Evolutionary conservation across 306 rosid genomes (phyloP).

Genomic region (Aeschynomene evenia): DNA sequence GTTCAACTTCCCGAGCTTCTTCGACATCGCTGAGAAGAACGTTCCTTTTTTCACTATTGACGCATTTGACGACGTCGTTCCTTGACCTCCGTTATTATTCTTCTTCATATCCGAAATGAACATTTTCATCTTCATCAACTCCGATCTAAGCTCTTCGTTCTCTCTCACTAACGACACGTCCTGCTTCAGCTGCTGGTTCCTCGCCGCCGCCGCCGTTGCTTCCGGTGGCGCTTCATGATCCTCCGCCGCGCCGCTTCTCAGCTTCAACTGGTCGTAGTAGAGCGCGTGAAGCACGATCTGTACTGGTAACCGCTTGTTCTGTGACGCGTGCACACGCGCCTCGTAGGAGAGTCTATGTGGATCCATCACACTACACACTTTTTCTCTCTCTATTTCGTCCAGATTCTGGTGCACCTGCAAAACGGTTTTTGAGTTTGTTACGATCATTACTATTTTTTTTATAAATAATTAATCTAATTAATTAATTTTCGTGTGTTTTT

Average conservation of each 20-base stretch:
- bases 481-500: no score
- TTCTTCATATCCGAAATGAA: constrained; percentile 62
- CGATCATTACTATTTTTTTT: no score
- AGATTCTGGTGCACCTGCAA: constrained; percentile 71
- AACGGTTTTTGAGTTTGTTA: not conserved
- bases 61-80: constrained; percentile 37
- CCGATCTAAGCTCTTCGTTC: constrained; percentile 68
- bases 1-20: constrained; percentile 71
- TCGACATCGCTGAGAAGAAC: constrained; percentile 69
- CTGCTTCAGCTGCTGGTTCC: constrained; percentile 55
- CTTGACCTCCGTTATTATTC: constrained; percentile 17
- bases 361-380: constrained; percentile 87
- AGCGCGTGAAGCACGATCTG: constrained; percentile 87
- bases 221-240: constrained; percentile 15
- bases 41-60: constrained; percentile 40
- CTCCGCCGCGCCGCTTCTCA: constrained; percentile 57
- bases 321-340: constrained; percentile 87
- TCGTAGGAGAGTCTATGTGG: constrained; percentile 70
- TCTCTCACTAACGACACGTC: constrained; percentile 75
- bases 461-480: no score
- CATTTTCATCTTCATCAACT: constrained; percentile 76
- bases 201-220: constrained; percentile 8
- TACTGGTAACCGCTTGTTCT: constrained; percentile 81
- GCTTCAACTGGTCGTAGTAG: constrained; percentile 76
- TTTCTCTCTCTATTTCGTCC: constrained; percentile 85